These are phyloP conservation scores for Pseudocercospora pini-densiflorae DNA, from an alignment of 2,329 filamentous ascomycete genomes.

Conservation along the genomic window DNA sequence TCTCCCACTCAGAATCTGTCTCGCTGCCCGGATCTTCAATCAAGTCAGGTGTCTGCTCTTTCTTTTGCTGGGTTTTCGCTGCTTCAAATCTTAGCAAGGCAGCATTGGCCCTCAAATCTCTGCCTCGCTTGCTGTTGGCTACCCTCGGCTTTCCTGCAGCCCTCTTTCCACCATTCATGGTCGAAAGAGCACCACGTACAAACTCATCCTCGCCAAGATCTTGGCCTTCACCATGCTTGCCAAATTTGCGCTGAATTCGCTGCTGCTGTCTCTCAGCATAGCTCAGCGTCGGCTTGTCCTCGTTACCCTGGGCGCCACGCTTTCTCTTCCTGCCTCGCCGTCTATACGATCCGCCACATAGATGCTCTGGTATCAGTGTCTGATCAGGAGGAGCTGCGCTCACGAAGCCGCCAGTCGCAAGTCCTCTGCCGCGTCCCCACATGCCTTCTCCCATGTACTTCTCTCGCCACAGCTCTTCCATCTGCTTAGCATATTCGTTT, in stretches of 20 bases:
- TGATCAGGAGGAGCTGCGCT: constrained; percentile 63
- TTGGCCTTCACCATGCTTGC: constrained; percentile 77
- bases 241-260: constrained; percentile 76
- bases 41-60: constrained; percentile 34
- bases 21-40: constrained; percentile 55
- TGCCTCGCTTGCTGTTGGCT: constrained; percentile 72
- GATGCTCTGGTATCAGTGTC: constrained; percentile 56
- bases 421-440: constrained; percentile 73
- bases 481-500: constrained; percentile 71
- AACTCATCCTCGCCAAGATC: constrained; percentile 71
- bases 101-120: constrained; percentile 76
- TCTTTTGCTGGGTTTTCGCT: constrained; percentile 45
- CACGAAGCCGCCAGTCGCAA: constrained; percentile 66
- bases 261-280: constrained; percentile 76
- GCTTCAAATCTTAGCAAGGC: constrained; percentile 73
- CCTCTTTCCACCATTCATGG: constrained; percentile 56
- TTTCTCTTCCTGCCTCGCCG: constrained; percentile 58
- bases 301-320: constrained; percentile 46
- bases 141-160: constrained; percentile 71
- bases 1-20: constrained; percentile 44
- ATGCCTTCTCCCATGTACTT: constrained; percentile 80
- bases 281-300: constrained; percentile 55
- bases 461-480: constrained; percentile 71
- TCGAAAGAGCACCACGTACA: constrained; percentile 68
- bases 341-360: constrained; percentile 81